phyloP scores from a whole-genome alignment of 306 rosid genomes.

The Cicer cuneatum region DNA sequence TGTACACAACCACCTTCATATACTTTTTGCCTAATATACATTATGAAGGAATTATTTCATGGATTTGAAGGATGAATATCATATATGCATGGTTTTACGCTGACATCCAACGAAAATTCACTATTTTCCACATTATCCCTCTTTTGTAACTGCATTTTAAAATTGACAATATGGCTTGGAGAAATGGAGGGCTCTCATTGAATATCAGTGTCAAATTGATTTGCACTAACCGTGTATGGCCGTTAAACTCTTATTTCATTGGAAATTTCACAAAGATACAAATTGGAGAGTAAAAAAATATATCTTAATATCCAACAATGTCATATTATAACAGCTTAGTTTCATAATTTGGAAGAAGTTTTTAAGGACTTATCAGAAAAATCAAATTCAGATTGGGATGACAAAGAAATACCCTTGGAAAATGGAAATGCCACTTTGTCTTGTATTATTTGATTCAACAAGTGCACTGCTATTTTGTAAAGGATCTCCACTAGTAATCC shows the following conservation, averaged over 20 bases:
- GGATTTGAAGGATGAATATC: too few relatives aligned
- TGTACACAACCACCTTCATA: too few relatives aligned
- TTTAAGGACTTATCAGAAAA: slow-evolving; percentile 17
- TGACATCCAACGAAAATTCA: too few relatives aligned
- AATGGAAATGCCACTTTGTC: slow-evolving; percentile 70
- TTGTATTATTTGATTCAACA: slow-evolving; percentile 50
- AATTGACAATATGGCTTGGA: too few relatives aligned
- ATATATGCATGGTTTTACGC: too few relatives aligned
- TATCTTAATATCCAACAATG: not conserved
- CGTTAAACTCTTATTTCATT: not conserved
- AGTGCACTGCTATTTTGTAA: slow-evolving; percentile 49
- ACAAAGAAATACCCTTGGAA: slow-evolving; percentile 77
- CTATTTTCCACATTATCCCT: too few relatives aligned
- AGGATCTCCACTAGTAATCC: slow-evolving; percentile 46
- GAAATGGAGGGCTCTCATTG: not conserved
- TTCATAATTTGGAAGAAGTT: slow-evolving; percentile 20
- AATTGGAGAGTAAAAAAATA: slow-evolving; percentile 7
- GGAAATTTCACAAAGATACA: not conserved
- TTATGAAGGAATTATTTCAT: too few relatives aligned
- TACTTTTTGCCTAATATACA: too few relatives aligned
- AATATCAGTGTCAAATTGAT: not conserved
- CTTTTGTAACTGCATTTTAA: too few relatives aligned
- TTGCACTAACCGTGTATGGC: not conserved
- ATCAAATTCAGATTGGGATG: slow-evolving; percentile 39
- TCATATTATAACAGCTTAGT: slow-evolving; percentile 1